phyloP scores from a whole-genome alignment of 2,329 filamentous ascomycete genomes.

The Acephala macrosclerotiorum region DNA sequence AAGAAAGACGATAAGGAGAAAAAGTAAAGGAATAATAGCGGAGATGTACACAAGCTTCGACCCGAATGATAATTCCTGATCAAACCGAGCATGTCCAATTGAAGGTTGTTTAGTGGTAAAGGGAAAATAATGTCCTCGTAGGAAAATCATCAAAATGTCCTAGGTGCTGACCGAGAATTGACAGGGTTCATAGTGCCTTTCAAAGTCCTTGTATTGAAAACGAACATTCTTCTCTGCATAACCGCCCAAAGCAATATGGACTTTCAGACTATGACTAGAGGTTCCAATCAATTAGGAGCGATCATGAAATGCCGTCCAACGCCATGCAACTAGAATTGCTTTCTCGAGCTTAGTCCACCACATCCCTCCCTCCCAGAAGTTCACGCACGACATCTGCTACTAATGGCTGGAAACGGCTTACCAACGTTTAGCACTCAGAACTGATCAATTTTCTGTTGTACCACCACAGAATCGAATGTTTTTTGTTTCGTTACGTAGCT shows the following conservation, averaged over 20 bases:
- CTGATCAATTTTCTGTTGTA: not conserved
- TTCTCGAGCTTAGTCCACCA: not conserved
- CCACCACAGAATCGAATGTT: not conserved
- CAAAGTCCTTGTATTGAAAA: not conserved
- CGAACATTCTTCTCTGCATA: not conserved
- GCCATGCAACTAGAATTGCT: not conserved
- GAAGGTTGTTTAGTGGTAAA: not conserved
- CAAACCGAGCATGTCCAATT: not conserved
- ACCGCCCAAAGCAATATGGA: constrained; percentile 5
- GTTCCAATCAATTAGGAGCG: not conserved
- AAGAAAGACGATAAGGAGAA: constrained; percentile 24
- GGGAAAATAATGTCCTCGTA: not conserved
- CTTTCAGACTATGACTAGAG: not conserved
- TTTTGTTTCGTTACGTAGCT: not conserved
- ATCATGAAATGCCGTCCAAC: not conserved
- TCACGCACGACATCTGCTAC: not conserved
- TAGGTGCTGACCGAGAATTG: not conserved
- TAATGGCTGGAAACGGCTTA: not conserved
- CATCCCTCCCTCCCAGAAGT: not conserved
- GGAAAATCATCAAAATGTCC: not conserved
- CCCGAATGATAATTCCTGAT: constrained; percentile 3
- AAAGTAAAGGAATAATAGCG: constrained; percentile 16
- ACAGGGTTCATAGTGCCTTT: not conserved
- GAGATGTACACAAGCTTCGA: not conserved
- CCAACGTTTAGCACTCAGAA: not conserved